phyloP scores from a whole-genome alignment of 176 grass and related monocot species.

The Hyparrhenia diplandra region DNA sequence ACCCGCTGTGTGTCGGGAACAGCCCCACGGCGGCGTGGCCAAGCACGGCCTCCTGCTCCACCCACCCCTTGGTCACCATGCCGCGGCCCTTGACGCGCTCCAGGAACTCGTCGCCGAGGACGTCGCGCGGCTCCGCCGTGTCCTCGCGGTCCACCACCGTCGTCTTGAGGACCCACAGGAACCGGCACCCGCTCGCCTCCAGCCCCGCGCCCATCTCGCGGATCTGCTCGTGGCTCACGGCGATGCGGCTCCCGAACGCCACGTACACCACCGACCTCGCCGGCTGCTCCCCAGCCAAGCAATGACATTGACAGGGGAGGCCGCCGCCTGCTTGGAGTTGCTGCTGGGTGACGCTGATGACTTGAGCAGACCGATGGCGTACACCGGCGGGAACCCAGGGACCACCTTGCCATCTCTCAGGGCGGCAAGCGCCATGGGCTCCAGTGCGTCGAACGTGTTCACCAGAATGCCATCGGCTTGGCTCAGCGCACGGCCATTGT shows the following conservation, averaged over 20 bases:
- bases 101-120: conserved; percentile 31
- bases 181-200: conserved; percentile 42
- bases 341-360: background rate
- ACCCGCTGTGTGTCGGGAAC: background rate
- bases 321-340: background rate
- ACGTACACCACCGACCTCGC: background rate
- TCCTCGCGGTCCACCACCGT: conserved; percentile 48
- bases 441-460: background rate
- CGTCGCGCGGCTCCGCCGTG: conserved; percentile 2
- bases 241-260: conserved; percentile 49
- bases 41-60: background rate
- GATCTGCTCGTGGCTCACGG: conserved; percentile 39
- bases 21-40: background rate
- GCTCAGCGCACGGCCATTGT: conserved; percentile 7
- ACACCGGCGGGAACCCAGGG: background rate
- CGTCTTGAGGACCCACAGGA: conserved; percentile 65
- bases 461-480: background rate
- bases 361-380: background rate
- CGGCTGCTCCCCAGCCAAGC: background rate
- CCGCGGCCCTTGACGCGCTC: background rate
- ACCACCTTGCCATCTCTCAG: background rate
- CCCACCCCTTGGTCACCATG: background rate
- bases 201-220: conserved; percentile 43
- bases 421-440: background rate
- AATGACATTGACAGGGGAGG: background rate